Evolutionary conservation across 768 basidiomycete species (phyloP).

Genomic region (Tricholoma sp.): DNA sequence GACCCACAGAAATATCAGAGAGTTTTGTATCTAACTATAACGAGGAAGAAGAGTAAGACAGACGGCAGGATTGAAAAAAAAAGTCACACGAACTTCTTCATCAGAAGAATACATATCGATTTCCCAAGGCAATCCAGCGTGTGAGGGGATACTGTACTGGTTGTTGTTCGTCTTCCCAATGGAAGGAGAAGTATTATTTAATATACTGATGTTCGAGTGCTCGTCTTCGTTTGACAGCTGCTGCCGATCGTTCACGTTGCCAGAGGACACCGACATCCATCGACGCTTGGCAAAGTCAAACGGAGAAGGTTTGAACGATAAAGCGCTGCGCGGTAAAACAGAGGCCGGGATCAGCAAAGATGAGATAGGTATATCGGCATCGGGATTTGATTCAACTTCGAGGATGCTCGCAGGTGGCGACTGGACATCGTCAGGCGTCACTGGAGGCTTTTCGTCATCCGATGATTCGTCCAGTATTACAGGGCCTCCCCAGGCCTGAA

Average conservation of each 20-base stretch:
- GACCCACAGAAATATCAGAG: slow-evolving; percentile 4
- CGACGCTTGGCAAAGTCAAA: slow-evolving; percentile 57
- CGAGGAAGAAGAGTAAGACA: neutral
- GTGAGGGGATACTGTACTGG: neutral
- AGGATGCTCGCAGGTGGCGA: slow-evolving; percentile 34
- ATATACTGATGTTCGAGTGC: neutral
- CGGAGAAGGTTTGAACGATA: slow-evolving; percentile 60
- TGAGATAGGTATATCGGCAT: slow-evolving; percentile 5
- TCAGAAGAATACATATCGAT: slow-evolving; percentile 10
- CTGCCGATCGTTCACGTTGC: neutral
- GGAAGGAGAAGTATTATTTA: neutral
- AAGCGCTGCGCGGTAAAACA: slow-evolving; percentile 30
- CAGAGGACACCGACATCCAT: slow-evolving; percentile 42
- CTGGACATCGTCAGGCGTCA: slow-evolving; percentile 51
- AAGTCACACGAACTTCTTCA: slow-evolving; percentile 18
- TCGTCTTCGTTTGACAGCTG: slow-evolving; percentile 3
- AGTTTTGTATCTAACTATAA: neutral
- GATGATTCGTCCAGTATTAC: slow-evolving; percentile 38
- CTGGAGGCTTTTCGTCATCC: slow-evolving; percentile 50
- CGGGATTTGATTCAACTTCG: slow-evolving; percentile 10
- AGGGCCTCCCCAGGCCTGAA: slow-evolving; percentile 50
- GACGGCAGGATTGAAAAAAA: neutral
- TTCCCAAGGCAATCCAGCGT: neutral
- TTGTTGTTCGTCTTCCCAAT: neutral
- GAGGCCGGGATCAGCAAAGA: slow-evolving; percentile 12